A percentile compares a stretch with the other conserved stretches of the same genome.
phyloP scores from a whole-genome alignment of 106 monocot species.

The Xerophyta viscosa region DNA sequence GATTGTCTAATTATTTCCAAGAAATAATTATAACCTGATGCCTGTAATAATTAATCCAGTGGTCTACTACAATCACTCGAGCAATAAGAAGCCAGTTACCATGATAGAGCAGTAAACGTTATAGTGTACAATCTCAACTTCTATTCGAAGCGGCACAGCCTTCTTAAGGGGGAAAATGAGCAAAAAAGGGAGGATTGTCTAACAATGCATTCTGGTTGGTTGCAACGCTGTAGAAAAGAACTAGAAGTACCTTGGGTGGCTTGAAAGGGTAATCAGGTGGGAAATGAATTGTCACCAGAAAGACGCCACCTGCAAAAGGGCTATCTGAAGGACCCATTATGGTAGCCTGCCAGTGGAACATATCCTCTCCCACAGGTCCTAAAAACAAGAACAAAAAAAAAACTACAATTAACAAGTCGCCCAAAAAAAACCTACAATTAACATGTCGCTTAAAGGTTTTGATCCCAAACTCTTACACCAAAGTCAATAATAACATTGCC shows the following conservation, averaged over 20 bases:
- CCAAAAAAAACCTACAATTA: neutral
- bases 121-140: too few relatives aligned
- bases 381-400: neutral
- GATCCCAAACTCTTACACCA: too few relatives aligned
- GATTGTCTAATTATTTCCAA: too few relatives aligned
- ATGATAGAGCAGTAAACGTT: too few relatives aligned
- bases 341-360: constrained; percentile 35
- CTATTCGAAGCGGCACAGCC: too few relatives aligned
- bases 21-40: too few relatives aligned
- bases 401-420: neutral
- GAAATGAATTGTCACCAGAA: constrained; percentile 21
- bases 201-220: neutral
- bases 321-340: constrained; percentile 31
- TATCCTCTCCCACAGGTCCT: constrained; percentile 31
- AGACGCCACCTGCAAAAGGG: constrained; percentile 29
- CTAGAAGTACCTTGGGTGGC: constrained; percentile 21
- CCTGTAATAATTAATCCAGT: too few relatives aligned
- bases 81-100: too few relatives aligned
- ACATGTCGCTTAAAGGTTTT: neutral
- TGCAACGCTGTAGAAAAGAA: neutral
- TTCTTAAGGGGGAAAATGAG: too few relatives aligned
- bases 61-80: too few relatives aligned
- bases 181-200: too few relatives aligned
- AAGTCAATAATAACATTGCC: too few relatives aligned
- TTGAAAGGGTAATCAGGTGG: constrained; percentile 33